These are phyloP conservation scores for Phytophthora syringae DNA, from an alignment of 352 stramenopile species.

Conservation along the genomic window DNA sequence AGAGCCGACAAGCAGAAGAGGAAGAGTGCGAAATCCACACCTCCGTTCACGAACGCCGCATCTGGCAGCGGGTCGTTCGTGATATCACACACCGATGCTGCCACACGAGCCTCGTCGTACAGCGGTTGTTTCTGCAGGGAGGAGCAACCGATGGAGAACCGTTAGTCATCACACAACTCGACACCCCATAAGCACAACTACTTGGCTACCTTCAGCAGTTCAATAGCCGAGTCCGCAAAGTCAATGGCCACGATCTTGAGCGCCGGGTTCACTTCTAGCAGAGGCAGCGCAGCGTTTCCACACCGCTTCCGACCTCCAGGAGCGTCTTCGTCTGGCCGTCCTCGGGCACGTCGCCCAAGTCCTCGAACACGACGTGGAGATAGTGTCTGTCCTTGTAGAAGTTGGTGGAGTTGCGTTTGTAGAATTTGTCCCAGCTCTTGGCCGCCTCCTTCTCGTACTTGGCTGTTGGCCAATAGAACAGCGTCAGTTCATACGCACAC, in stretches of 20 bases:
- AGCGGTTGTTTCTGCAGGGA: conserved; percentile 71
- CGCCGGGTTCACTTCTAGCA: conserved; percentile 92
- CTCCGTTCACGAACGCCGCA: conserved; percentile 57
- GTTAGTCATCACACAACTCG: not conserved
- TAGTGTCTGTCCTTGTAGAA: conserved; percentile 98
- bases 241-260: conserved; percentile 93
- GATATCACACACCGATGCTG: conserved; percentile 85
- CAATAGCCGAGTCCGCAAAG: conserved; percentile 92
- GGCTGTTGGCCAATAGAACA: conserved; percentile 26
- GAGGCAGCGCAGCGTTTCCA: conserved; percentile 94
- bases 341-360: conserved; percentile 73
- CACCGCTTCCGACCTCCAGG: conserved; percentile 95
- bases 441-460: conserved; percentile 88
- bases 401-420: conserved; percentile 92
- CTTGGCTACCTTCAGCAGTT: conserved; percentile 92
- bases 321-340: conserved; percentile 62
- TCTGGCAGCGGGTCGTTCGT: conserved; percentile 76
- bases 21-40: conserved; percentile 85
- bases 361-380: conserved; percentile 91
- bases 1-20: conserved; percentile 94
- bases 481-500: too few relatives aligned
- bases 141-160: not conserved
- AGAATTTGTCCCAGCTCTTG: conserved; percentile 95
- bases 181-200: not conserved
- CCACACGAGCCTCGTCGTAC: conserved; percentile 75